Conservation (phyloP, 768 basidiomycete species). For the Tricholoma furcatifolium region DNA sequence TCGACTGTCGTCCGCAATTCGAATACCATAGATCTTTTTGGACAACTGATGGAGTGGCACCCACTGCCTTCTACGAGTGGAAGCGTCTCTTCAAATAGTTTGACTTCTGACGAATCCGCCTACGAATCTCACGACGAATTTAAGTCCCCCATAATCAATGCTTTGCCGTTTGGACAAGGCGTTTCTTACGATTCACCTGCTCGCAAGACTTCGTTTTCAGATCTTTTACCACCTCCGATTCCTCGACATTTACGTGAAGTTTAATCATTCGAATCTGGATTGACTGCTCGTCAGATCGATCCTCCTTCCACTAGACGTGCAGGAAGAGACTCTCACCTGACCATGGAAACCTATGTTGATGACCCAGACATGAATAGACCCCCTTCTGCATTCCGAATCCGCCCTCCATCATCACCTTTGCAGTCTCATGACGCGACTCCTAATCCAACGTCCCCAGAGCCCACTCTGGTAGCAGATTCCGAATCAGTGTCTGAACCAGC, state of each 20-base stretch:
- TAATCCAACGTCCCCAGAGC: slow-evolving; percentile 10
- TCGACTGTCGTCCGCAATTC: slow-evolving; percentile 27
- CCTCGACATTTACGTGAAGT: slow-evolving; percentile 72
- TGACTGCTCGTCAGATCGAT: slow-evolving; percentile 63
- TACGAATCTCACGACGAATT: slow-evolving; percentile 19
- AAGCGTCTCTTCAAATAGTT: slow-evolving; percentile 32
- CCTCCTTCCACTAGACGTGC: slow-evolving; percentile 21
- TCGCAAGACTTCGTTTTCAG: slow-evolving; percentile 35
- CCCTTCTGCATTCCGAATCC: slow-evolving; percentile 26
- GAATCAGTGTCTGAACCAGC: slow-evolving; percentile 18
- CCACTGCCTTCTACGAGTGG: slow-evolving; percentile 37
- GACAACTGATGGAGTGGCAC: slow-evolving; percentile 63
- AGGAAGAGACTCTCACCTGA: slow-evolving; percentile 13
- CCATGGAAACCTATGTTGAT: slow-evolving; percentile 15
- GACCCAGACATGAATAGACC: slow-evolving; percentile 20
- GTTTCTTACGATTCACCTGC: slow-evolving; percentile 62
- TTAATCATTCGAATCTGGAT: slow-evolving; percentile 84
- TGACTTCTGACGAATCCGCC: slow-evolving; percentile 27
- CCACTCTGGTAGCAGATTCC: slow-evolving; percentile 7
- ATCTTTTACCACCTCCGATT: slow-evolving; percentile 34
- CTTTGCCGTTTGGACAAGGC: slow-evolving; percentile 63
- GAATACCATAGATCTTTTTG: slow-evolving; percentile 53
- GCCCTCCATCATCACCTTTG: slow-evolving; percentile 8
- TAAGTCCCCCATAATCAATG: slow-evolving; percentile 31
- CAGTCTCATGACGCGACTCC: slow-evolving; percentile 13